Conservation (phyloP, 805 yeast species). For the Wickerhamiella vanderwaltii region DNA sequence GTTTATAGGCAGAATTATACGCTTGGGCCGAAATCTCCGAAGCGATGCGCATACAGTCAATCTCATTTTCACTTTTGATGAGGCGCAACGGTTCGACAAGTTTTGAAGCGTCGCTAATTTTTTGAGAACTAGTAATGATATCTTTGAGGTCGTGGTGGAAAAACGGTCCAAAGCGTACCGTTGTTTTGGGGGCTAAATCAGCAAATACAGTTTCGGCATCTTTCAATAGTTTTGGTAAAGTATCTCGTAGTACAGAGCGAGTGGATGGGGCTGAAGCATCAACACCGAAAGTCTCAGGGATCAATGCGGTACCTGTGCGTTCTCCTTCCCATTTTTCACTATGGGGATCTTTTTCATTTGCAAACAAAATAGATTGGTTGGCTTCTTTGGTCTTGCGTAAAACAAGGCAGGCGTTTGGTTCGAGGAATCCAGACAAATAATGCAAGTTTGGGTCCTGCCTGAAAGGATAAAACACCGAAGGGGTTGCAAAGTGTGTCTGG, state of each 20-base stretch:
- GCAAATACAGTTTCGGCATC: slow-evolving; percentile 17
- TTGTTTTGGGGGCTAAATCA: slow-evolving; percentile 19
- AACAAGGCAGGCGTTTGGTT: slow-evolving; percentile 62
- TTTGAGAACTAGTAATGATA: background rate
- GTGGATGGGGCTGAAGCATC: slow-evolving; percentile 47
- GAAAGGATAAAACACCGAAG: slow-evolving; percentile 81
- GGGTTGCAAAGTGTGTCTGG: slow-evolving; percentile 66
- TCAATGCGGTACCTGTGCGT: slow-evolving; percentile 78
- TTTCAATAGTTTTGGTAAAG: slow-evolving; percentile 13
- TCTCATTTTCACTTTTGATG: slow-evolving; percentile 64
- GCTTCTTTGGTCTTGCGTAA: slow-evolving; percentile 35
- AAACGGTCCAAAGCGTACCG: slow-evolving; percentile 19
- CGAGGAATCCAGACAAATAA: slow-evolving; percentile 86
- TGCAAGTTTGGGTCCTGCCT: slow-evolving; percentile 84
- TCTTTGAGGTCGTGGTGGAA: slow-evolving; percentile 19
- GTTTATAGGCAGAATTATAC: slow-evolving; percentile 67
- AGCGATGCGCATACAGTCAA: slow-evolving; percentile 68
- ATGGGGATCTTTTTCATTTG: slow-evolving; percentile 66
- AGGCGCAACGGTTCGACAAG: slow-evolving; percentile 34
- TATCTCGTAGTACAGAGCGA: slow-evolving; percentile 13
- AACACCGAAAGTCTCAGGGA: slow-evolving; percentile 72
- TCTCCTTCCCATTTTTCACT: slow-evolving; percentile 94
- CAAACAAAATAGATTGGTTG: slow-evolving; percentile 56
- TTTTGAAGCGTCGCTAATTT: slow-evolving; percentile 10
- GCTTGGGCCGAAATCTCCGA: slow-evolving; percentile 74